These are phyloP conservation scores for Nicotiana rustica DNA, from an alignment of 305 asterid species.

Conservation along the genomic window DNA sequence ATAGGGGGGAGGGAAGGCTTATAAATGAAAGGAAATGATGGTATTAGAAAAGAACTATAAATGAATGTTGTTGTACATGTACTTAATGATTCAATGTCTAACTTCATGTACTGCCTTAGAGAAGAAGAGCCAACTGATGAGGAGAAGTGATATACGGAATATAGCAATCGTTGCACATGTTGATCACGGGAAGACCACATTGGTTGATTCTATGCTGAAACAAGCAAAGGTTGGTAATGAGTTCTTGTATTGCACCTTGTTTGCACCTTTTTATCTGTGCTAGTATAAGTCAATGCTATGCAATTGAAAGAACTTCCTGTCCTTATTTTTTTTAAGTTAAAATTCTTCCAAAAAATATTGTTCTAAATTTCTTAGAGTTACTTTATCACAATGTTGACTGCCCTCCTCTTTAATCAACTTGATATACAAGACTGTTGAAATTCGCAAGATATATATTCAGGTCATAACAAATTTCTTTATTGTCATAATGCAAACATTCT, in stretches of 20 bases:
- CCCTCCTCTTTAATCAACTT: neutral
- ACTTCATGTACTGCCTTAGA: conserved; percentile 52
- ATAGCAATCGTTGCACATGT: conserved; percentile 99
- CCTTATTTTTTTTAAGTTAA: neutral
- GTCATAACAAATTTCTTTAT: neutral
- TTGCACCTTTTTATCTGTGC: neutral
- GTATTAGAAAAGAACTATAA: neutral
- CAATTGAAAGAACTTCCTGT: neutral
- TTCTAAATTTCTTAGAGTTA: conserved; percentile 4
- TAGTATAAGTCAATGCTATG: neutral
- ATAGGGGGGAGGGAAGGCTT: neutral
- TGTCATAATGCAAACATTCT: neutral
- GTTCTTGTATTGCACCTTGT: conserved; percentile 16
- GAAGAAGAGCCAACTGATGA: conserved; percentile 63
- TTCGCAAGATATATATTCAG: neutral
- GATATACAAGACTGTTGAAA: neutral
- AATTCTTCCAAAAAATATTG: neutral
- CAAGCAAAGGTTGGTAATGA: conserved; percentile 80
- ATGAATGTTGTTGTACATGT: conserved; percentile 13
- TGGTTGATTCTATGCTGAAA: conserved; percentile 95
- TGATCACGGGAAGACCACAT: conserved; percentile 97
- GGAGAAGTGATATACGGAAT: conserved; percentile 85
- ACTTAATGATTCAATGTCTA: conserved; percentile 26
- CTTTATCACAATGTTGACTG: neutral
- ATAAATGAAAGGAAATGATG: neutral